phyloP scores from a whole-genome alignment of 1,139 yeast genomes.

The Diutina rugosa region DNA sequence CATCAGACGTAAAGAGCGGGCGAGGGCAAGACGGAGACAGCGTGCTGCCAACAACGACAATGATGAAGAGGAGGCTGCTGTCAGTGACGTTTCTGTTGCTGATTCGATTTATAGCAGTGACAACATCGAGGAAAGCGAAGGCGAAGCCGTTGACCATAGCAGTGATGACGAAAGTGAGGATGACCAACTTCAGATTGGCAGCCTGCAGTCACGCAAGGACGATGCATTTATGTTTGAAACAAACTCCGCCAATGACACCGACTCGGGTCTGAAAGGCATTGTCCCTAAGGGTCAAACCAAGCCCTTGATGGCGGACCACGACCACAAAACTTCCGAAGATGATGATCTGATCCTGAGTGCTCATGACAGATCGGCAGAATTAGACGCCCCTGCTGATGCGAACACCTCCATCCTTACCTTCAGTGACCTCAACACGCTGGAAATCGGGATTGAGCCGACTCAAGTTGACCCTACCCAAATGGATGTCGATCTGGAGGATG shows the following conservation, averaged over 20 bases:
- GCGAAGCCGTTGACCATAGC: not conserved
- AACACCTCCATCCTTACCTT: not conserved
- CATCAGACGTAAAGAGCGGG: constrained; percentile 33
- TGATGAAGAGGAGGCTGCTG: not conserved
- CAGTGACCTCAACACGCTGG: not conserved
- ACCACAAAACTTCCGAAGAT: not conserved
- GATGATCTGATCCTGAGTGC: not conserved
- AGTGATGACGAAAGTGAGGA: not conserved
- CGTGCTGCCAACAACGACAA: not conserved
- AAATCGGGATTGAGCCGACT: not conserved
- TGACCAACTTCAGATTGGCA: not conserved
- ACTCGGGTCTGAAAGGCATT: not conserved
- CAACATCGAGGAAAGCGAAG: not conserved
- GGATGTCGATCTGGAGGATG: not conserved
- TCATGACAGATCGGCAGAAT: not conserved
- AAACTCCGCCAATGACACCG: not conserved
- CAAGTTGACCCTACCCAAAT: not conserved
- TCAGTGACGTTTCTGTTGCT: not conserved
- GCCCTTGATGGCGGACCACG: not conserved
- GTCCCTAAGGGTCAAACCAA: not conserved
- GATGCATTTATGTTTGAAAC: not conserved
- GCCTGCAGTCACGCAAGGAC: constrained; percentile 1
- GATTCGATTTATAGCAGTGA: not conserved
- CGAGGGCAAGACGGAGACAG: not conserved
- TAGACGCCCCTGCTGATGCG: not conserved